Evolutionary conservation across 768 basidiomycete genomes (phyloP), one percentile per base, ranked within the genome.

Genomic region (Boletus insuetus): DNA sequence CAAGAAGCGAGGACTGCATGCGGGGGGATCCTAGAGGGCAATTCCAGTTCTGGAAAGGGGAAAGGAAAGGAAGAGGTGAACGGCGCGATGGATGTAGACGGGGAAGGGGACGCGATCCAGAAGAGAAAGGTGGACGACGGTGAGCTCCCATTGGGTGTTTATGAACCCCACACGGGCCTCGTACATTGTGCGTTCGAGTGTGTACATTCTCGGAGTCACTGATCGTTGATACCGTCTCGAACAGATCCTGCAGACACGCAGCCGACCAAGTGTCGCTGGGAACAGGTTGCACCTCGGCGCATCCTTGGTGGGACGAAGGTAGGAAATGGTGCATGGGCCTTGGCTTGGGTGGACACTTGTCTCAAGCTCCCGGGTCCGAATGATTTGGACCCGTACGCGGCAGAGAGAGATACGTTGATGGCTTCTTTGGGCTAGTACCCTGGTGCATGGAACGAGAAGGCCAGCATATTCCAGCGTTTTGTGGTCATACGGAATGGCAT

Each of bases 221-320:
- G 32, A 41, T 56, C 56, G 19, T 19, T 34, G 32, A 58, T 54
- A 31, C 45, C 24, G 39, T 56, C 16, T 43, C 24, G 55, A 35
- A 11, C 54, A 93, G 91, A 92, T 68, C 88, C 87, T 16, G 69
- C 75, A 1, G 85, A 91, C 63, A 91, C 89, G 1, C 93, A 96
- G 63, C 85, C 94, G 0, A 87, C 84, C 0, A 74, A 70, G 39
- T 77, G 74, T 52, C 79, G 79, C 17, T 84, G 87, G 83, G 85
- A 87, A 58, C 71, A 72, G 2, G 50, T 87, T 10, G 79, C 82
- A 9, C 79, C 82, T 56, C 75, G 74, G 34, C 69, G 63, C 2
- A 71, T 89, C 20, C 73, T 89, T 9, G 89, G 88, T 0, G 88
- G 87, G 3, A 81, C 85, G 0, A 89, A 88, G 68, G 82, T 81